phyloP scores from a whole-genome alignment of 805 yeast species.

The Hanseniaspora singularis region DNA sequence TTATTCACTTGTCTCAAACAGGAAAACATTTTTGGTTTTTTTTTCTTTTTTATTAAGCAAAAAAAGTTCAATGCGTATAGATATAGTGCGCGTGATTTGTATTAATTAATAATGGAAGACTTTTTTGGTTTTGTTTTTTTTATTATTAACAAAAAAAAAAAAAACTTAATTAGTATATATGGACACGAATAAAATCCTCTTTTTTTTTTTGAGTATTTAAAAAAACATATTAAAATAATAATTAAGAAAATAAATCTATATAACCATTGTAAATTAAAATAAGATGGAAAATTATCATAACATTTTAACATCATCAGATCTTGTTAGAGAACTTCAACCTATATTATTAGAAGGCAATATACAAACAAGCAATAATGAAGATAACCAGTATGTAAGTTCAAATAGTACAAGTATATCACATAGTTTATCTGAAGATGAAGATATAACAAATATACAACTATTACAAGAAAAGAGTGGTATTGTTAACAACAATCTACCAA shows the following conservation, averaged over 20 bases:
- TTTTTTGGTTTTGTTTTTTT: no score
- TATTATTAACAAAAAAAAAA: no score
- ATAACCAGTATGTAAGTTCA: not conserved
- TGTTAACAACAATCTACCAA: not conserved
- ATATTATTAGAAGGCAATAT: not conserved
- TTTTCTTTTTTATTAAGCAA: no score
- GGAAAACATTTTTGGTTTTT: no score
- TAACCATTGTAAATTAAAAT: no score
- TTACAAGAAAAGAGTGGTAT: not conserved
- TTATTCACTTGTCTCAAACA: no score
- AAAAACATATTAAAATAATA: not conserved
- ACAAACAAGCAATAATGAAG: not conserved
- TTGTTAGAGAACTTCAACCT: constrained; percentile 9
- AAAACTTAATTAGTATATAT: no score
- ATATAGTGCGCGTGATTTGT: no score
- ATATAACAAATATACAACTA: constrained; percentile 6
- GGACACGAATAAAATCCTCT: no score
- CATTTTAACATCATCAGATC: constrained; percentile 10
- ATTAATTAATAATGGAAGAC: no score
- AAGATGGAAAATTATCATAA: not conserved
- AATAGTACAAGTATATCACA: not conserved
- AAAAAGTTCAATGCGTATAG: no score
- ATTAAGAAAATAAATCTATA: not conserved
- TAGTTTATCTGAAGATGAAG: not conserved
- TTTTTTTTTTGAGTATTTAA: no score